Percentiles rank a stretch among this genome's conserved stretches.
Evolutionary conservation across 768 basidiomycete genomes (phyloP).

Genomic region (Leccinum rimulosum): DNA sequence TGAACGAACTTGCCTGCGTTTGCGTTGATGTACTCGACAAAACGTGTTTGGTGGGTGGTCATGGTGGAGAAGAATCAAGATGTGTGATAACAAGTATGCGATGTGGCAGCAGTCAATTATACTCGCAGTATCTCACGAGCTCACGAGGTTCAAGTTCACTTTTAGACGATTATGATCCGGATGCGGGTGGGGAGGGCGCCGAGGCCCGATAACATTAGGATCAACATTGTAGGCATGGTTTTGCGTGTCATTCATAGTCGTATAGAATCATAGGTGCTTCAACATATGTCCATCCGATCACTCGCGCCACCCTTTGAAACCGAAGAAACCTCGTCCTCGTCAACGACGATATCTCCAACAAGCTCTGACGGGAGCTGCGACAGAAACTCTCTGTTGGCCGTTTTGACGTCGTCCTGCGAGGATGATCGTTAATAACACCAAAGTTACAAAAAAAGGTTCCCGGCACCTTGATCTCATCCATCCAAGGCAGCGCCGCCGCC

Average conservation of each 20-base stretch:
- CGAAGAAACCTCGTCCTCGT: slow-evolving; percentile 8
- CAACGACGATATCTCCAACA: slow-evolving; percentile 24
- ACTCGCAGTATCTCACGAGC: neutral
- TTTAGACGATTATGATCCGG: neutral
- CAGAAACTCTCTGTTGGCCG: slow-evolving; percentile 38
- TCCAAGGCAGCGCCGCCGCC: slow-evolving; percentile 22
- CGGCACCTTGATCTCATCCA: slow-evolving; percentile 29
- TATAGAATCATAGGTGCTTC: neutral
- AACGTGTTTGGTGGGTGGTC: slow-evolving; percentile 34
- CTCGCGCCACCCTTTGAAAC: neutral
- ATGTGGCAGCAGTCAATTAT: neutral
- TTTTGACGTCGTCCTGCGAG: slow-evolving; percentile 32
- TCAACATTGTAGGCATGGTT: neutral
- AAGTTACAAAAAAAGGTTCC: neutral
- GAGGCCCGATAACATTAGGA: neutral
- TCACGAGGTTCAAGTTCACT: slow-evolving; percentile 1
- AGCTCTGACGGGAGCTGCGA: slow-evolving; percentile 31
- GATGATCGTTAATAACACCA: neutral
- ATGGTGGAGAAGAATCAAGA: slow-evolving; percentile 23
- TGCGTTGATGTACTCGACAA: slow-evolving; percentile 56
- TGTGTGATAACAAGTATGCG: neutral
- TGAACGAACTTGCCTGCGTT: slow-evolving; percentile 75
- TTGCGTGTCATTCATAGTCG: neutral
- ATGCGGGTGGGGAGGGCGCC: neutral
- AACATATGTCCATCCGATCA: slow-evolving; percentile 21